phyloP scores from a whole-genome alignment of 2,329 filamentous ascomycete species.

The Bipolaris victoriae region DNA sequence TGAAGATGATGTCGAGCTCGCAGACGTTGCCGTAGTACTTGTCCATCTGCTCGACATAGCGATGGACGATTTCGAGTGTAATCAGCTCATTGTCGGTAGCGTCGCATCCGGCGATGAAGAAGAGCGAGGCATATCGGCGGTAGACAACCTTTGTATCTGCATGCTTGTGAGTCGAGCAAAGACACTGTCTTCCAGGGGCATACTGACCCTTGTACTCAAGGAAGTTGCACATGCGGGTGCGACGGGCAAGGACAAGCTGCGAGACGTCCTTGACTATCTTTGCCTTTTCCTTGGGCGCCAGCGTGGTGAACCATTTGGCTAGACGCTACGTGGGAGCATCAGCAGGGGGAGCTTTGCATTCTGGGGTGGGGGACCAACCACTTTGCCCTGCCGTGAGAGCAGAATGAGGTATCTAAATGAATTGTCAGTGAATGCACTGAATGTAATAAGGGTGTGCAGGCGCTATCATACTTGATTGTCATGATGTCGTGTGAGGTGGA shows the following conservation, averaged over 20 bases:
- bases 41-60: slow-evolving; percentile 99
- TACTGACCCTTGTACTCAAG: slow-evolving; percentile 92
- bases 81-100: slow-evolving; percentile 99
- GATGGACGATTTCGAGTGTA: slow-evolving; percentile 96
- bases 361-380: slow-evolving; percentile 68
- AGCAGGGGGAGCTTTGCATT: slow-evolving; percentile 35
- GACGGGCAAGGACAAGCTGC: slow-evolving; percentile 91
- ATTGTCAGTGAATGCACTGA: slow-evolving; percentile 8
- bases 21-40: slow-evolving; percentile 99
- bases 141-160: slow-evolving; percentile 98
- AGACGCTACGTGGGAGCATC: slow-evolving; percentile 70
- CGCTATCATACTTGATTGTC: slow-evolving; percentile 61
- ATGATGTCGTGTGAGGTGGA: slow-evolving; percentile 45
- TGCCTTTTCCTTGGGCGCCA: slow-evolving; percentile 97
- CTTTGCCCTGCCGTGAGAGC: slow-evolving; percentile 97
- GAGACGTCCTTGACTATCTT: slow-evolving; percentile 99
- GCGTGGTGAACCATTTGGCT: slow-evolving; percentile 98
- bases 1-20: slow-evolving; percentile 99
- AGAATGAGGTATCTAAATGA: slow-evolving; percentile 86
- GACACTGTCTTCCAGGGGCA: slow-evolving; percentile 17
- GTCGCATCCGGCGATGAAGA: slow-evolving; percentile 97
- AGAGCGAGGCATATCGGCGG: slow-evolving; percentile 96
- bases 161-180: slow-evolving; percentile 35
- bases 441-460: not conserved
- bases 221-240: slow-evolving; percentile 99